These are phyloP conservation scores for Oemleria cerasiformis DNA, from an alignment of 306 rosid genomes.

Conservation along the genomic window DNA sequence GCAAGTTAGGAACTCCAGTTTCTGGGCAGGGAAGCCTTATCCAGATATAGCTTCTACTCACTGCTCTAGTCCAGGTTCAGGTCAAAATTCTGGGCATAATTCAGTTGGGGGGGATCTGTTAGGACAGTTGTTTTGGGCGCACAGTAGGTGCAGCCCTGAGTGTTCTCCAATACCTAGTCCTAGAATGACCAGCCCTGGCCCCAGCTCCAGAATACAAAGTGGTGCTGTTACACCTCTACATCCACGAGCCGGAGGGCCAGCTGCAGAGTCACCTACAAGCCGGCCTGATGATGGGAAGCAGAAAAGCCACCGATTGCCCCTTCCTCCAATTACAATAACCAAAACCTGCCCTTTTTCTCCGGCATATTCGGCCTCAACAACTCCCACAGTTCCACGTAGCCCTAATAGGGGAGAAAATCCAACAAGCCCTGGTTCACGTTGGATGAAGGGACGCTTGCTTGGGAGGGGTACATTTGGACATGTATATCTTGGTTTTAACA, in stretches of 20 bases:
- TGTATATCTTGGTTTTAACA: slow-evolving; percentile 90
- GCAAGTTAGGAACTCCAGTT: slow-evolving; percentile 50
- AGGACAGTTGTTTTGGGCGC: slow-evolving; percentile 59
- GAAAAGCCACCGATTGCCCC: slow-evolving; percentile 88
- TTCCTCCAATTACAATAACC: slow-evolving; percentile 72
- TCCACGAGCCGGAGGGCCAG: slow-evolving; percentile 71
- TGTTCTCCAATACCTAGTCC: slow-evolving; percentile 89
- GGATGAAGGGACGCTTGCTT: slow-evolving; percentile 92
- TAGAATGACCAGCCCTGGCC: slow-evolving; percentile 64
- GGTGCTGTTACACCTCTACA: slow-evolving; percentile 96
- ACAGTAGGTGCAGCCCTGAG: slow-evolving; percentile 66
- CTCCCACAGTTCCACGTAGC: slow-evolving; percentile 93
- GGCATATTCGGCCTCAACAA: slow-evolving; percentile 82
- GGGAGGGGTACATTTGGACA: slow-evolving; percentile 97
- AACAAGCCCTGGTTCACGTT: slow-evolving; percentile 72
- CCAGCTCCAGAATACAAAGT: slow-evolving; percentile 77
- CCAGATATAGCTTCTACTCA: slow-evolving; percentile 72
- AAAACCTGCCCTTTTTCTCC: slow-evolving; percentile 71
- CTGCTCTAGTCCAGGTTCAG: slow-evolving; percentile 97
- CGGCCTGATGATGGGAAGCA: slow-evolving; percentile 72
- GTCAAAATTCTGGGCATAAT: slow-evolving; percentile 91
- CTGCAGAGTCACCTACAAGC: slow-evolving; percentile 60
- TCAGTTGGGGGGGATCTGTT: slow-evolving; percentile 94
- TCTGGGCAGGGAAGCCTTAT: slow-evolving; percentile 52
- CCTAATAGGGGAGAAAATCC: slow-evolving; percentile 88